Conservation (phyloP, 2,329 filamentous ascomycete species). For the Aspergillus pseudonomiae region DNA sequence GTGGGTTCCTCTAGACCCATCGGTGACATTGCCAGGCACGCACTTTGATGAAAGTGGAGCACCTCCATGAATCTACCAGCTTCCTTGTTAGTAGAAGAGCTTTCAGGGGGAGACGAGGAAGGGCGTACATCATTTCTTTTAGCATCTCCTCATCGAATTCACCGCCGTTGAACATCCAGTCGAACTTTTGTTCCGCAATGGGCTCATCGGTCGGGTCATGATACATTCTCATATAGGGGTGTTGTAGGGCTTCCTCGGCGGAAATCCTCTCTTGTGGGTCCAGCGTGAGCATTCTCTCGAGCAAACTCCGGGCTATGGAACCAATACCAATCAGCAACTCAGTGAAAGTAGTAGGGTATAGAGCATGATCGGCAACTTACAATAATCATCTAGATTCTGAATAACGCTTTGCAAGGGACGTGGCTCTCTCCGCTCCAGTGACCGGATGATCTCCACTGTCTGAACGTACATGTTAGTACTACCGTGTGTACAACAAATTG, state of each 20-base stretch:
- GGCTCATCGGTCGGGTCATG: conserved; percentile 7
- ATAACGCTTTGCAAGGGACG: neutral
- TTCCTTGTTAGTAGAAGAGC: too few species aligned
- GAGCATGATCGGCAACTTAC: too few species aligned
- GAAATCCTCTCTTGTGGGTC: conserved; percentile 1
- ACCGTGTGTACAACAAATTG: too few species aligned
- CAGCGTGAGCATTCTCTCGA: neutral
- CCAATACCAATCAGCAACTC: too few species aligned
- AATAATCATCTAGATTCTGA: too few species aligned
- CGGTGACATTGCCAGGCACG: too few species aligned
- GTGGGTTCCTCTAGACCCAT: too few species aligned
- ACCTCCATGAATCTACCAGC: too few species aligned
- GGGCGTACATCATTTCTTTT: conserved; percentile 2
- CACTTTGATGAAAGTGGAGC: too few species aligned
- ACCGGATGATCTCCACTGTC: neutral
- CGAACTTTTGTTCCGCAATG: neutral
- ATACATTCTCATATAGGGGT: conserved; percentile 1
- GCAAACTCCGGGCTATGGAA: neutral
- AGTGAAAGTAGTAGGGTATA: too few species aligned
- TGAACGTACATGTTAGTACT: too few species aligned
- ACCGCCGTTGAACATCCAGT: neutral
- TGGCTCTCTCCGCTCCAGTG: neutral
- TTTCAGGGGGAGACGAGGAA: too few species aligned
- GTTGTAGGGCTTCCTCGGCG: neutral
- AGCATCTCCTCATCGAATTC: neutral